A percentile compares a stretch with the other conserved stretches of the same genome.
Evolutionary conservation across 179 eudicot species (phyloP).

Genomic region (Heliamphora pulchella): DNA sequence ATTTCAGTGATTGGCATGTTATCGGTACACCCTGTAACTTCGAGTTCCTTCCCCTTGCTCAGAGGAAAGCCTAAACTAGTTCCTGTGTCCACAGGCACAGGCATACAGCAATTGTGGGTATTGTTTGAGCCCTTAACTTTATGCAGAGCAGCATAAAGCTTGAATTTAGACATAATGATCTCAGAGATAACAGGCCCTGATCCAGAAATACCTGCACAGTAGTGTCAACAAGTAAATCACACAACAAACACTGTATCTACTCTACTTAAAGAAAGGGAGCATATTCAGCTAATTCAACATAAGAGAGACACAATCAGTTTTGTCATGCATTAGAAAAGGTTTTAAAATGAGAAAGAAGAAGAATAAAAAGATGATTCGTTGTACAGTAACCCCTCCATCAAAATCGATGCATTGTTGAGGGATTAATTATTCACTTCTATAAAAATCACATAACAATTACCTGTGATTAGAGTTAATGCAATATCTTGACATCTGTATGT

Average conservation of each 20-base stretch:
- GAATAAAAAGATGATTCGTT: too few relatives aligned
- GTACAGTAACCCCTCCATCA: too few relatives aligned
- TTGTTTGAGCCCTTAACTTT: constrained; percentile 15
- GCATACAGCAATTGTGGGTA: constrained; percentile 9
- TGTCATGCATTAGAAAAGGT: background rate
- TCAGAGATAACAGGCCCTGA: constrained; percentile 32
- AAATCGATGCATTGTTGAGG: too few relatives aligned
- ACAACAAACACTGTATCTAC: background rate
- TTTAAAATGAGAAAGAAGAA: too few relatives aligned
- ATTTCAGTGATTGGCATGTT: background rate
- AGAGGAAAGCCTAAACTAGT: constrained; percentile 7
- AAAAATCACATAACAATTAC: too few relatives aligned
- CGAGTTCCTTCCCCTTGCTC: constrained; percentile 22
- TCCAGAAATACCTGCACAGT: constrained; percentile 36
- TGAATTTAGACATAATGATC: constrained; percentile 46
- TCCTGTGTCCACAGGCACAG: constrained; percentile 6
- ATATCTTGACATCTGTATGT: too few relatives aligned
- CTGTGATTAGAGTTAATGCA: too few relatives aligned
- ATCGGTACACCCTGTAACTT: constrained; percentile 13
- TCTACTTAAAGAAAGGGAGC: background rate
- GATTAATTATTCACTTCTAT: too few relatives aligned
- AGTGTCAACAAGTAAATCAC: background rate
- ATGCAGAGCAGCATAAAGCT: constrained; percentile 25
- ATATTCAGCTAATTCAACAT: background rate
- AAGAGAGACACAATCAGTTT: background rate